Base-by-base conservation (phyloP, 2,329 filamentous ascomycete genomes). In the Cercospora nicotianae region DNA sequence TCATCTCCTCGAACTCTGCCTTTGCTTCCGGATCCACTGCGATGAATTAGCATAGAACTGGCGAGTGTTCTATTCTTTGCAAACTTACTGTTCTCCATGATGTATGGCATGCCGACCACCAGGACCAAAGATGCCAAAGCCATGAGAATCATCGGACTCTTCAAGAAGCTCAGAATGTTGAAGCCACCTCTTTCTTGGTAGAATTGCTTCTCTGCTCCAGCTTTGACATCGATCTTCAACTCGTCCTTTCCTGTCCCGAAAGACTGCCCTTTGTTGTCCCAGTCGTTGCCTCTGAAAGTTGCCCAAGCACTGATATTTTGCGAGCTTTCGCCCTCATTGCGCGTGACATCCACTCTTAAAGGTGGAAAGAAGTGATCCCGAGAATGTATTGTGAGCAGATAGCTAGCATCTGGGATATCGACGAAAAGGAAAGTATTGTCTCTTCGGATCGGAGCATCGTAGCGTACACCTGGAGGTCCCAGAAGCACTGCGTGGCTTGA, bases 71-170 rank as follows among this genome's bases (percentile, higher is more conserved):
- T 18, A 3, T 8, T 9, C 33, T 55, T 10, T 6, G 63, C 23
- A 28, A 28, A 9, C 57, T 33, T 87, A 97, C 94, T 97, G 78
- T 95, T 97, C 62, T 98, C 94, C 83, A 98, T 89, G 65, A 99
- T 80, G 80, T 97, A 95, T 13, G 95, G 95, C 91, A 98, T 92
- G 72, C 94, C 94, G 75, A 98, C 86, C 70, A 97, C 93, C 72
- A 97, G 83, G 5, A 83, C 89, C 83, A 97, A 88, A 69, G 90
- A 93, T 45, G 95, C 89, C 36, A 96, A 81, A 4, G 91, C 93
- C 83, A 99, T 90, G 69, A 99, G 86, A 71, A 98, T 97, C 93
- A 98, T 98, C 3, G 95, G 95, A 78, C 92, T 97, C 84, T 95
- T 95, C 75, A 97, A 84, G 65, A 97, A 89, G 67, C 87, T 87